phyloP scores from a whole-genome alignment of 148 eudicot species.

The Spergularia marina region DNA sequence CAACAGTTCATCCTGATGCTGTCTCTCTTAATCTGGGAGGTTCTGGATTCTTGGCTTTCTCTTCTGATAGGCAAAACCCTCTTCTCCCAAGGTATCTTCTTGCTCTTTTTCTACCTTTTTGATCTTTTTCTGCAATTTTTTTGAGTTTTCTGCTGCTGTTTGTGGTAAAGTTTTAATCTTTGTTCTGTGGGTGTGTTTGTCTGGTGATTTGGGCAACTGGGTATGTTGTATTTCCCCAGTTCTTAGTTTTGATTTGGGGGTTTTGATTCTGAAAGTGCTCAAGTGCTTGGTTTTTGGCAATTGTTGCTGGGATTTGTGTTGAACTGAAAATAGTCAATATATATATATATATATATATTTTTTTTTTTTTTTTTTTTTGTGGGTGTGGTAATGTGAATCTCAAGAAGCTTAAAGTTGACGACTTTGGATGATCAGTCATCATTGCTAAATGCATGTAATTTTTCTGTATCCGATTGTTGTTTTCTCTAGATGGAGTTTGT shows the following conservation, averaged over 20 bases:
- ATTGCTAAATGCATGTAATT: too few relatives aligned
- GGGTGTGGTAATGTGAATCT: neutral
- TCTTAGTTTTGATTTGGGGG: neutral
- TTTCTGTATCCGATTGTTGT: neutral
- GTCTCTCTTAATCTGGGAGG: conserved; percentile 37
- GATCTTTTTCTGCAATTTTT: neutral
- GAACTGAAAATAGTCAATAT: neutral
- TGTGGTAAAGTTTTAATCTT: conserved; percentile 1
- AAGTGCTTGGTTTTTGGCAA: neutral
- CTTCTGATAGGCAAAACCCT: conserved; percentile 41
- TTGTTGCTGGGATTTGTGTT: conserved; percentile 3
- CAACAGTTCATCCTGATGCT: conserved; percentile 35
- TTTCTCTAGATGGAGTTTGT: neutral
- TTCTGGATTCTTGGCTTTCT: conserved; percentile 36
- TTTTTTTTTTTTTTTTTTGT: neutral
- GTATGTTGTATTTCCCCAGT: neutral
- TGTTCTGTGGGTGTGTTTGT: conserved; percentile 8
- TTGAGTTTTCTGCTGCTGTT: neutral
- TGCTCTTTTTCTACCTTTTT: neutral
- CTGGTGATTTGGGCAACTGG: conserved; percentile 17
- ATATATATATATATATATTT: too few relatives aligned
- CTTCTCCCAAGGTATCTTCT: conserved; percentile 39
- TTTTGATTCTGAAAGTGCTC: neutral
- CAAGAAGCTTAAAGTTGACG: too few relatives aligned
- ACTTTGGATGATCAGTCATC: too few relatives aligned